Base-by-base conservation (phyloP, 441 rosid genomes). In the Iberis amara region DNA sequence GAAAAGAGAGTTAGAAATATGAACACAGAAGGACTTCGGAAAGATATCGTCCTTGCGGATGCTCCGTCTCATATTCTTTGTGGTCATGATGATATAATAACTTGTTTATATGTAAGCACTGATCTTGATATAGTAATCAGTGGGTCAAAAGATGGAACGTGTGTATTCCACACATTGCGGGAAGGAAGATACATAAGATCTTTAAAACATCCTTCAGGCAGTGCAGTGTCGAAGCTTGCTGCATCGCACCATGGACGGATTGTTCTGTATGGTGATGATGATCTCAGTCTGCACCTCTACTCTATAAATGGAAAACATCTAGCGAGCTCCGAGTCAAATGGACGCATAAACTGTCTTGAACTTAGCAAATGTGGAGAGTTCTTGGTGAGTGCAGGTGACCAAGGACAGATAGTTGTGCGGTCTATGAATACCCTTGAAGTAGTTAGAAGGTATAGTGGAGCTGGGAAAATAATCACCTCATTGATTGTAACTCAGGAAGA, bases 61-160 rank as follows among this genome's bases (percentile, higher is more conserved):
- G 83, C 97, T 66, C 99, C 99, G 50, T 86, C 86, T 55, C 99
- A 82, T 67, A 92, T 89, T 62, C 92, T 92, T 6, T 82, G 96
- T 49, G 96, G 99, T 55, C 99, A 89, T 33, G 99, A 92, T 57
- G 97, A 92, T 57, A 79, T 92, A 72, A 86, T 92, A 65, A 84
- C 99, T 23, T 92, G 97, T 75, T 67, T 92, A 64, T 79, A 66
- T 62, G 77, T 85, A 38, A 92, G 97, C 59, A 70, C 76, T 49
- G 97, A 92, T 75, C 96, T 92, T 65, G 96, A 92, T 62, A 78
- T 92, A 73, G 96, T 92, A 52, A 82, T 92, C 65, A 92, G 97
- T 72, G 99, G 97, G 66, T 92, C 99, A 57, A 92, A 89, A 80
- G 99, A 92, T 60, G 97, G 97, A 69, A 92, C 97, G 15, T 89